phyloP scores from a whole-genome alignment of 106 monocot genomes.

The Acorus gramineus region DNA sequence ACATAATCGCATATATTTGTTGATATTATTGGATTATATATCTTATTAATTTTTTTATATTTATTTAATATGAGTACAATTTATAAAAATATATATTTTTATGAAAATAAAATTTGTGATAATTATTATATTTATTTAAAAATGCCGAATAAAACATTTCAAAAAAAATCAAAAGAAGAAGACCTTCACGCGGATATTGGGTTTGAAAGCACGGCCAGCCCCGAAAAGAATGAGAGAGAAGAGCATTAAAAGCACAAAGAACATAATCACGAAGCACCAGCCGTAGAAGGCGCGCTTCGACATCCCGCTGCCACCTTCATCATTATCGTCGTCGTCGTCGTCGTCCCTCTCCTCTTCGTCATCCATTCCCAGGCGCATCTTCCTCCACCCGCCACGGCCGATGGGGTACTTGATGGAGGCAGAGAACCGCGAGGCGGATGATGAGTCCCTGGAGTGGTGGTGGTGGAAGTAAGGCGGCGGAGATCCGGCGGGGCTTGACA shows the following conservation, averaged over 20 bases:
- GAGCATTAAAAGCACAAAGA: constrained; percentile 51
- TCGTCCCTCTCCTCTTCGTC: constrained; percentile 5
- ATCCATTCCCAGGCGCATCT: constrained; percentile 10
- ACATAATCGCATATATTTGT: no score
- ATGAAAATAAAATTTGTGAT: no score
- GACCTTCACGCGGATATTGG: constrained; percentile 58
- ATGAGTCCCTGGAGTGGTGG: constrained; percentile 13
- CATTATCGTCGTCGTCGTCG: constrained; percentile 10
- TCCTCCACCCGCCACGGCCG: constrained; percentile 28
- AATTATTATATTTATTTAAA: no score
- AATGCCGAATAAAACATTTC: neutral
- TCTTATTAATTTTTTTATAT: no score
- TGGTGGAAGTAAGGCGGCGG: constrained; percentile 53
- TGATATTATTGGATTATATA: no score
- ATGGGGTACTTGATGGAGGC: constrained; percentile 79
- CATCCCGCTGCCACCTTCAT: no score
- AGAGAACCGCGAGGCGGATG: constrained; percentile 37
- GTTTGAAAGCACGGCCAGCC: constrained; percentile 63
- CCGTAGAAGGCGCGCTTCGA: constrained; percentile 17
- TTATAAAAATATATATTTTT: no score
- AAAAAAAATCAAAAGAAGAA: neutral
- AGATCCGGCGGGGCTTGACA: constrained; percentile 34
- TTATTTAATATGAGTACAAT: no score
- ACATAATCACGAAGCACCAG: constrained; percentile 35
- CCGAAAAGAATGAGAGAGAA: constrained; percentile 86